Evolutionary conservation across 1,284 basidiomycete species (phyloP).

Genomic region (Boletus semigastroideus): DNA sequence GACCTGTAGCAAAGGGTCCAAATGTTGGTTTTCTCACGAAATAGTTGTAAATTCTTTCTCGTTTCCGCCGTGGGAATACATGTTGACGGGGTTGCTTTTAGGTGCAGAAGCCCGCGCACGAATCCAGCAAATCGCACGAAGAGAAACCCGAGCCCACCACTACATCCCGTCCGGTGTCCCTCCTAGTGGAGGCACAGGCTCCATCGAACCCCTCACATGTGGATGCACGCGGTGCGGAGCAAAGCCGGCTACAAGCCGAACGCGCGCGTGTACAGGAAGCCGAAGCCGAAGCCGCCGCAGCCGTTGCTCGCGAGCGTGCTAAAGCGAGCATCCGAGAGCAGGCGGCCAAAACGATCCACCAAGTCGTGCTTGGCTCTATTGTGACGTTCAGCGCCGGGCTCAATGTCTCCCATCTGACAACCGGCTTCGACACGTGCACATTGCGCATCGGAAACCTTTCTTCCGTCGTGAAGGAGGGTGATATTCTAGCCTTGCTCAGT

Average conservation of each 20-base stretch:
- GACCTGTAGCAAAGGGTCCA: conserved; percentile 28
- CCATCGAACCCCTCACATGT: not conserved
- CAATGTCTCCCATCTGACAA: conserved; percentile 39
- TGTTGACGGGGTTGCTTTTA: not conserved
- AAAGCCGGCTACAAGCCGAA: not conserved
- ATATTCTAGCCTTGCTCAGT: conserved; percentile 41
- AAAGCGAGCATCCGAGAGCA: conserved; percentile 29
- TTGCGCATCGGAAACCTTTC: conserved; percentile 46
- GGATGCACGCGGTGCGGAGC: not conserved
- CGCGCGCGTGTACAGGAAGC: conserved; percentile 1
- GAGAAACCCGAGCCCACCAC: not conserved
- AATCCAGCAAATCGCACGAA: not conserved
- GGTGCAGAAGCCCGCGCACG: conserved; percentile 5
- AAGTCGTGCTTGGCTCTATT: conserved; percentile 46
- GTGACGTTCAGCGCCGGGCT: conserved; percentile 50
- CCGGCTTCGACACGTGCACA: conserved; percentile 50
- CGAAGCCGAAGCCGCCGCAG: conserved; percentile 4
- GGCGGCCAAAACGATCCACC: conserved; percentile 39
- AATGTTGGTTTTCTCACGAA: conserved; percentile 26
- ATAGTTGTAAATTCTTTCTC: conserved; percentile 23
- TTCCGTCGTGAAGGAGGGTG: conserved; percentile 33
- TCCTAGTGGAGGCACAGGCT: not conserved
- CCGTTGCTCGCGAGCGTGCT: conserved; percentile 18
- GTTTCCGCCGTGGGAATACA: not conserved
- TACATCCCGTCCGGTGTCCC: not conserved